These are phyloP conservation scores for Apiospora aurea DNA, from an alignment of 2,329 filamentous ascomycete species.

Conservation along the genomic window DNA sequence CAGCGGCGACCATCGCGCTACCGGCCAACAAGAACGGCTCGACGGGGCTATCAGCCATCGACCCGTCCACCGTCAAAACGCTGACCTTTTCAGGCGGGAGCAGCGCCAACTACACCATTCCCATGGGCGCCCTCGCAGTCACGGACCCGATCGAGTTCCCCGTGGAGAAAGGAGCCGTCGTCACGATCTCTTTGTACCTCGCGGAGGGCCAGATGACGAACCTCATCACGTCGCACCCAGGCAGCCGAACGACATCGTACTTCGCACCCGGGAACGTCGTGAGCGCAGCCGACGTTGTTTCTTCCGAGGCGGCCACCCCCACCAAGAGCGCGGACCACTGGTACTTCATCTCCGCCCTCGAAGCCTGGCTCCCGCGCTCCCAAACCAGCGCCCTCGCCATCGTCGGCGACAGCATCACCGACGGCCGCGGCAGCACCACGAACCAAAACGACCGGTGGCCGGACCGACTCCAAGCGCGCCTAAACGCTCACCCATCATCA, in stretches of 20 bases:
- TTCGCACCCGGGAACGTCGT: conserved; percentile 61
- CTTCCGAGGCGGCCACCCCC: conserved; percentile 30
- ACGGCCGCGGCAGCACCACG: conserved; percentile 66
- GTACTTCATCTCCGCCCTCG: conserved; percentile 67
- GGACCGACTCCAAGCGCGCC: conserved; percentile 50
- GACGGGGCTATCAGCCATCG: conserved; percentile 57
- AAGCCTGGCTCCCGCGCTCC: conserved; percentile 55
- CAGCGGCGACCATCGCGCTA: conserved; percentile 61
- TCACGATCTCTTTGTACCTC: conserved; percentile 66
- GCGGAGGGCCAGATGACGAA: conserved; percentile 60
- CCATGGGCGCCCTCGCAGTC: conserved; percentile 62
- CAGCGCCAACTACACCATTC: conserved; percentile 51
- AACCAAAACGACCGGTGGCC: conserved; percentile 59
- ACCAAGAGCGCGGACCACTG: conserved; percentile 51
- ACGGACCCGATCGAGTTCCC: conserved; percentile 63
- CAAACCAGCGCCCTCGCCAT: conserved; percentile 56
- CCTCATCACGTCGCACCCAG: conserved; percentile 66
- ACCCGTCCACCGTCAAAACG: conserved; percentile 52
- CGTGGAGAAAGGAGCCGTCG: conserved; percentile 53
- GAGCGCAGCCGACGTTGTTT: conserved; percentile 47
- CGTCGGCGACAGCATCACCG: conserved; percentile 72
- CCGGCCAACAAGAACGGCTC: conserved; percentile 53
- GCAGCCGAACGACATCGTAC: conserved; percentile 64
- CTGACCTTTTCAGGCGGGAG: conserved; percentile 66
- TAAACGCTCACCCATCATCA: conserved; percentile 45